phyloP scores from a whole-genome alignment of 2,329 filamentous ascomycete species.

The Cercospora sojina region DNA sequence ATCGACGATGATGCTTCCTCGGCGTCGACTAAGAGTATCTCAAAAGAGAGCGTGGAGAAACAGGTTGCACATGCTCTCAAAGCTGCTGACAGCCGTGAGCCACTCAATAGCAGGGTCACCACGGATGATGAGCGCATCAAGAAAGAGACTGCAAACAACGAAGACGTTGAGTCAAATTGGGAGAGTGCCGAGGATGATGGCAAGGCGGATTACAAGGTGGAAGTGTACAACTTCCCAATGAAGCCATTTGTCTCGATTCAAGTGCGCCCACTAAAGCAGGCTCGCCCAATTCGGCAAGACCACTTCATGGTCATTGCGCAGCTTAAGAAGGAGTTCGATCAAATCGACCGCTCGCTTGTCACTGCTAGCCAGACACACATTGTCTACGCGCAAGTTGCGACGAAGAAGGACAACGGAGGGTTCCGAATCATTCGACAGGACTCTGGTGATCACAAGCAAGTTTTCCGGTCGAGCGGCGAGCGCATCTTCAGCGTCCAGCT shows the following conservation, averaged over 20 bases:
- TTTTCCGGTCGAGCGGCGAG: constrained; percentile 88
- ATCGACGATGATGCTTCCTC: constrained; percentile 17
- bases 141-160: constrained; percentile 55
- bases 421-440: constrained; percentile 92
- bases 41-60: constrained; percentile 59
- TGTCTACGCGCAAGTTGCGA: constrained; percentile 76
- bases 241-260: constrained; percentile 91
- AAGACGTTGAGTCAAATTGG: constrained; percentile 69
- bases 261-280: constrained; percentile 59
- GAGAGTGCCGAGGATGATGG: constrained; percentile 79
- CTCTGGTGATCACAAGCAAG: constrained; percentile 84
- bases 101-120: constrained; percentile 34
- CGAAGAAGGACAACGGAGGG: constrained; percentile 71
- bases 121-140: constrained; percentile 55
- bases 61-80: constrained; percentile 66
- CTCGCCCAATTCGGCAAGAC: constrained; percentile 69
- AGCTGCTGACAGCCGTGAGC: constrained; percentile 50
- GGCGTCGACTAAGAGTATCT: constrained; percentile 59
- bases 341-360: constrained; percentile 90
- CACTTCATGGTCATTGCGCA: constrained; percentile 88
- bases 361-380: constrained; percentile 89
- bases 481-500: constrained; percentile 92
- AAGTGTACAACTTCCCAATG: constrained; percentile 93
- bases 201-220: constrained; percentile 65
- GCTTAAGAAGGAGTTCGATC: constrained; percentile 96